Conservation (phyloP, 1,284 basidiomycete species). For the Pseudozyma sp. region DNA sequence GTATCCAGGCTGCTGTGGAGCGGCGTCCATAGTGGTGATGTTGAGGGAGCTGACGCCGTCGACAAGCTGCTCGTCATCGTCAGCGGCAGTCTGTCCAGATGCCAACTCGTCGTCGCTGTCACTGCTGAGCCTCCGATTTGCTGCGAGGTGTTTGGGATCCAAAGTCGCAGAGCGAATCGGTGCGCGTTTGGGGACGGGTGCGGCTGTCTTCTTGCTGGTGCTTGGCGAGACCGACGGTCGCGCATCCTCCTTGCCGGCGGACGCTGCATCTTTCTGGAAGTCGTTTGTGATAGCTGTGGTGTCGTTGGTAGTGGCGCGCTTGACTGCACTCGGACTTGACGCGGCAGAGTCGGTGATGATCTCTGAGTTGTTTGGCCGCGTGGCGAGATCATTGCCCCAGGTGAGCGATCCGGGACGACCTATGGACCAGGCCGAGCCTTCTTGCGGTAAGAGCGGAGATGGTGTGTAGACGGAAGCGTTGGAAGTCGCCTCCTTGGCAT, state of each 20-base stretch:
- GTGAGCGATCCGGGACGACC: constrained; percentile 19
- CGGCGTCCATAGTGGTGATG: constrained; percentile 16
- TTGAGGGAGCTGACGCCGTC: constrained; percentile 23
- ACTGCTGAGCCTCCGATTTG: constrained; percentile 18
- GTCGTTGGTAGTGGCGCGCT: constrained; percentile 17
- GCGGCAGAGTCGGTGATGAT: constrained; percentile 16
- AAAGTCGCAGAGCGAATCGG: constrained; percentile 44
- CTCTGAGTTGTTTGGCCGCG: constrained; percentile 12
- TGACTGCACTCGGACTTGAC: constrained; percentile 30
- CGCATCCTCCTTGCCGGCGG: background rate
- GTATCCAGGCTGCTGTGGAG: constrained; percentile 16
- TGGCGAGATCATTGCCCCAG: constrained; percentile 33
- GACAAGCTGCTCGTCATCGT: constrained; percentile 20
- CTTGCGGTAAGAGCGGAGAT: constrained; percentile 38
- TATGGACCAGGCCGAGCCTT: constrained; percentile 44
- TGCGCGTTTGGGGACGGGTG: constrained; percentile 36
- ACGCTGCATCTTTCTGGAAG: constrained; percentile 6
- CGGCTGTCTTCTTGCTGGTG: constrained; percentile 19
- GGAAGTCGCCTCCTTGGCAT: constrained; percentile 19
- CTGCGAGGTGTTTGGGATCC: constrained; percentile 35
- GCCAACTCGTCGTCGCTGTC: constrained; percentile 8
- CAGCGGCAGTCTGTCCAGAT: constrained; percentile 13
- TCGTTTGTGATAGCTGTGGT: background rate
- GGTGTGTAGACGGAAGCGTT: constrained; percentile 29
- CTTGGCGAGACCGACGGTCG: constrained; percentile 6